Base-by-base conservation (phyloP, 2,329 filamentous ascomycete species). In the Neoascochyta sp. region DNA sequence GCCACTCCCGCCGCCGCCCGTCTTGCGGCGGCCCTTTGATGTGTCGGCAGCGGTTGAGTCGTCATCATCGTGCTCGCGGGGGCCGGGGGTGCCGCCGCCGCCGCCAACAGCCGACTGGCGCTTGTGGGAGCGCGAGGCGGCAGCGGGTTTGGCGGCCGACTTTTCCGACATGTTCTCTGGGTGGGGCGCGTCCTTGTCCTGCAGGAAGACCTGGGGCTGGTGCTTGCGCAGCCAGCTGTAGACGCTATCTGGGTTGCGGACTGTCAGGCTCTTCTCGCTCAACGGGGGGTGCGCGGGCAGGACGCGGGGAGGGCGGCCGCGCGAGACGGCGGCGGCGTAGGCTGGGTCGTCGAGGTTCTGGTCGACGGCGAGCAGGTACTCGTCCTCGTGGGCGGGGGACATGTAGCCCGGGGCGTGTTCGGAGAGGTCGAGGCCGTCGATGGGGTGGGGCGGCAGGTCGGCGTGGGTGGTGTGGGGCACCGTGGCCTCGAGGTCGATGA, bases 201-300 rank as follows among this genome's bases (percentile, higher is more conserved):
- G 83, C 12, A 93, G 67, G 67, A 94, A 89, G 27, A 88, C 81
- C 60, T 90, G 81, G 3, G 88, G 85, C 36, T 86, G 81, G 62
- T 95, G 75, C 56, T 86, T 81, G 41, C 86, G 78, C 9, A 98
- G 76, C 92, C 92, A 98, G 62, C 93, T 95, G 67, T 94, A 93
- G 3, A 95, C 89, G 36, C 86, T 93, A 22, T 87, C 85, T 0
- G 89, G 88, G 59, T 96, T 96, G 29, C 76, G 76, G 14, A 87
- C 63, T 32, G 79, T 72, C 23, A 71, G 61, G 29, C 78, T 69
- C 35, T 70, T 65, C 52, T 68, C 65, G 34, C 60, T 57, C 34
- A 69, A 56, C 22, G 62, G 66, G 34, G 55, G 47, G 40, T 58
- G 61, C 45, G 52, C 64, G 49, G 63, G 68, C 22, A 57, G 34